Evolutionary conservation across 148 eudicot species (phyloP), one percentile per base, ranked within the genome.

Genomic region (Rhododendron ovatum): DNA sequence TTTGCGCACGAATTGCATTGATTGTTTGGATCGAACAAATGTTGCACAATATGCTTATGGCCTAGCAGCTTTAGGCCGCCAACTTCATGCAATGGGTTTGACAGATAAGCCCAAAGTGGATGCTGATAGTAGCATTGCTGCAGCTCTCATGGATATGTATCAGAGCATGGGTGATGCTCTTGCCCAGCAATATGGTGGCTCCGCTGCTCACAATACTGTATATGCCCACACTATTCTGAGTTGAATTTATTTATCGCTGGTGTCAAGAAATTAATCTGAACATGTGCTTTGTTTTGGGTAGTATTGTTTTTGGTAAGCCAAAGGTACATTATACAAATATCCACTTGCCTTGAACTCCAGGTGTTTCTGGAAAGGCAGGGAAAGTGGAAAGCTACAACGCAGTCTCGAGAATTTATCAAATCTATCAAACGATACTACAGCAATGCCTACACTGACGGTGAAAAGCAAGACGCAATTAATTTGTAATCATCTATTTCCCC

Each of bases 121-220:
- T 89, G 92, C 95, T 61, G 95, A 95, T 89, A 94, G 98, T 88
- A 95, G 91, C 88, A 93, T 95, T 88, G 98, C 99, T 78, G 94
- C 93, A 55, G 95, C 98, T 82, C 92, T 98, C 48, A 98, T 98
- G 98, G 98, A 93, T 81, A 95, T 98, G 95, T 98, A 98, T 86
- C 98, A 93, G 90, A 89, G 94, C 88, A 98, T 98, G 99, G 99
- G 99, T 87, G 99, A 98, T 94, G 98, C 98, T 89, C 94, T 98
- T 88, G 98, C 99, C 24, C 99, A 94, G 75, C 99, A 98, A 86
- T 98, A 98, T 89, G 99, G 98, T 91, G 99, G 99, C 86, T 98
- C 99, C 17, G 99, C 98, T 15, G 99, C 99, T 89, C 99, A 95
- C 90, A 98, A 95, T 86, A 94, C 98, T 67, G 98, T 95, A 93